Evolutionary conservation across 2,329 filamentous ascomycete genomes (phyloP).

Genomic region (Hypoxylon sp.): DNA sequence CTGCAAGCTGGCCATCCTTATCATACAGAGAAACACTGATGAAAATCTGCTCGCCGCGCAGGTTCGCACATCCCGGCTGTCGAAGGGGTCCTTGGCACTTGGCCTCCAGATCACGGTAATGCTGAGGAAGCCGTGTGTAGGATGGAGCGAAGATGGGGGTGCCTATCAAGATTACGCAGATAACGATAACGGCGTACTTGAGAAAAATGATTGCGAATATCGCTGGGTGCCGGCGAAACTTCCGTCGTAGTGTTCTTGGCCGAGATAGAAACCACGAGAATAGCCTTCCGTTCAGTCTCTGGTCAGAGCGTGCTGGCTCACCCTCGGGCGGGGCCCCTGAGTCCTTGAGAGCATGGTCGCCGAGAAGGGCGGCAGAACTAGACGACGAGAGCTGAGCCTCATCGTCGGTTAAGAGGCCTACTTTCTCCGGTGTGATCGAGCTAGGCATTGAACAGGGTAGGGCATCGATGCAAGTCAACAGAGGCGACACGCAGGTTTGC

Average conservation of each 20-base stretch:
- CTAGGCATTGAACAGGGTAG: slow-evolving; percentile 28
- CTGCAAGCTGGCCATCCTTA: slow-evolving; percentile 63
- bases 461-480: slow-evolving; percentile 17
- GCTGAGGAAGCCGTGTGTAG: slow-evolving; percentile 51
- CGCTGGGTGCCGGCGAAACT: slow-evolving; percentile 29
- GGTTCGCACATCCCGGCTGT: slow-evolving; percentile 49
- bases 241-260: slow-evolving; percentile 33
- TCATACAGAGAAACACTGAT: slow-evolving; percentile 78
- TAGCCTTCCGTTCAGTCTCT: slow-evolving; percentile 17
- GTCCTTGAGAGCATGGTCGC: slow-evolving; percentile 22
- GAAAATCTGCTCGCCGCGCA: slow-evolving; percentile 70
- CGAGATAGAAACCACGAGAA: slow-evolving; percentile 30
- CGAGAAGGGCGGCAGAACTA: slow-evolving; percentile 25
- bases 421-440: slow-evolving; percentile 27
- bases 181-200: slow-evolving; percentile 39
- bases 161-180: slow-evolving; percentile 45
- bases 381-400: slow-evolving; percentile 18
- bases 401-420: slow-evolving; percentile 28
- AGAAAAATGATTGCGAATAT: slow-evolving; percentile 23
- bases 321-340: slow-evolving; percentile 15
- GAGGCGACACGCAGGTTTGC: not conserved
- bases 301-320: slow-evolving; percentile 2
- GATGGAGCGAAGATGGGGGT: slow-evolving; percentile 53
- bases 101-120: slow-evolving; percentile 47
- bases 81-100: slow-evolving; percentile 43